Conservation (phyloP, 495 filamentous ascomycete genomes). For the Penicillium flavigenum region DNA sequence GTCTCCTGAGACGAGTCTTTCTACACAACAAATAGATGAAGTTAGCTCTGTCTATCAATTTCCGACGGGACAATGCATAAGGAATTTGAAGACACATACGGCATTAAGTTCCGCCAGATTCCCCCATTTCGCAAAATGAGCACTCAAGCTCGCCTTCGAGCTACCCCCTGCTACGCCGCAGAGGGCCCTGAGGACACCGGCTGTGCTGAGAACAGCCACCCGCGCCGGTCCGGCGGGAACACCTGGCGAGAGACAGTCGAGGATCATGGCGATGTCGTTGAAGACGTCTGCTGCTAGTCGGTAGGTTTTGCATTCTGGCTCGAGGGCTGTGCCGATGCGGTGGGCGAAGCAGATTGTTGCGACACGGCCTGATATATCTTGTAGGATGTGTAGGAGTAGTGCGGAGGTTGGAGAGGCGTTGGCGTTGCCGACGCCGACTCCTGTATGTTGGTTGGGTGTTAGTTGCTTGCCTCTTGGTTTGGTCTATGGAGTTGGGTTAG, state of each 20-base stretch:
- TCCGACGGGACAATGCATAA: not conserved
- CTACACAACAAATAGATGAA: constrained; percentile 26
- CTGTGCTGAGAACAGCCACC: constrained; percentile 68
- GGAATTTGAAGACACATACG: constrained; percentile 44
- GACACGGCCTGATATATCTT: constrained; percentile 79
- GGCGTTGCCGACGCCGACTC: constrained; percentile 87
- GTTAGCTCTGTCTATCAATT: constrained; percentile 1
- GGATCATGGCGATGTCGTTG: constrained; percentile 86
- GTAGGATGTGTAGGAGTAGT: constrained; percentile 79
- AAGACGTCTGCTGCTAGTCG: constrained; percentile 87
- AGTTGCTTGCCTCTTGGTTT: not conserved
- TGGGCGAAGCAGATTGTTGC: constrained; percentile 93
- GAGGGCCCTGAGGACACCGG: constrained; percentile 74
- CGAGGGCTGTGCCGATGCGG: constrained; percentile 77
- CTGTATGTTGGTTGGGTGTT: constrained; percentile 35
- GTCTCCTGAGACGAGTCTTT: constrained; percentile 98
- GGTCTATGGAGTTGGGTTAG: not conserved
- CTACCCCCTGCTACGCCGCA: constrained; percentile 90
- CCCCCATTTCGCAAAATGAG: constrained; percentile 86
- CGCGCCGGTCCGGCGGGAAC: constrained; percentile 64
- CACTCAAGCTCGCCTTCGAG: constrained; percentile 85
- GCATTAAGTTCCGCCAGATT: constrained; percentile 94
- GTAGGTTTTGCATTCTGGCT: constrained; percentile 94
- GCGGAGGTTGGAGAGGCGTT: constrained; percentile 82
- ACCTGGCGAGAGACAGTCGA: constrained; percentile 83